Conservation (phyloP, 495 filamentous ascomycete genomes). For the Aspergillus wentii region DNA sequence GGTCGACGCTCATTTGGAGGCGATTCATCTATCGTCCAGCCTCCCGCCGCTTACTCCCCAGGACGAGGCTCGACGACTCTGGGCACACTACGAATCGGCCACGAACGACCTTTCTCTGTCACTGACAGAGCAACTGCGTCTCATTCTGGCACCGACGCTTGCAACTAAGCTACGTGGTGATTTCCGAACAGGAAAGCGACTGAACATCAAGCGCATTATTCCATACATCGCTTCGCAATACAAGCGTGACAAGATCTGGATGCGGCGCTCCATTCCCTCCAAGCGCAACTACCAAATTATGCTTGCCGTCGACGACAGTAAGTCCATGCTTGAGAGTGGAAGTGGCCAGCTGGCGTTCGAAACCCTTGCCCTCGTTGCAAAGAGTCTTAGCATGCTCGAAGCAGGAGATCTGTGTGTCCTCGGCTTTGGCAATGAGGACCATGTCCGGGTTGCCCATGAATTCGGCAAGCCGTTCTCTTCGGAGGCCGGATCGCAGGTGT, state of each 20-base stretch:
- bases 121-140: slow-evolving; percentile 86
- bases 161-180: slow-evolving; percentile 96
- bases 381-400: slow-evolving; percentile 84
- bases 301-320: slow-evolving; percentile 93
- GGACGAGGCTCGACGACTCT: slow-evolving; percentile 70
- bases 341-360: slow-evolving; percentile 75
- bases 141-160: slow-evolving; percentile 90
- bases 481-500: slow-evolving; percentile 74
- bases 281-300: slow-evolving; percentile 96
- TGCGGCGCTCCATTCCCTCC: slow-evolving; percentile 82
- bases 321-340: slow-evolving; percentile 78
- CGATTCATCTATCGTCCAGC: slow-evolving; percentile 58
- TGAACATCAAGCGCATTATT: slow-evolving; percentile 99
- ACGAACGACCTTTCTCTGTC: slow-evolving; percentile 83
- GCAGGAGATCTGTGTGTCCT: slow-evolving; percentile 85
- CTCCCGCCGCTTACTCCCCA: slow-evolving; percentile 35
- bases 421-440: slow-evolving; percentile 70
- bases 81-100: slow-evolving; percentile 75
- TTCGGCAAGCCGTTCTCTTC: slow-evolving; percentile 79
- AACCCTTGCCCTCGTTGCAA: slow-evolving; percentile 82
- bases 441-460: slow-evolving; percentile 82
- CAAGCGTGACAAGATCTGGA: slow-evolving; percentile 99
- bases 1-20: slow-evolving; percentile 68
- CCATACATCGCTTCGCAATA: slow-evolving; percentile 96
- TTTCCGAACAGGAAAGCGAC: slow-evolving; percentile 94